Percentiles rank a stretch among this genome's conserved stretches.
Evolutionary conservation across 2,329 filamentous ascomycete genomes (phyloP).

Genomic region (Nemania diffusa): DNA sequence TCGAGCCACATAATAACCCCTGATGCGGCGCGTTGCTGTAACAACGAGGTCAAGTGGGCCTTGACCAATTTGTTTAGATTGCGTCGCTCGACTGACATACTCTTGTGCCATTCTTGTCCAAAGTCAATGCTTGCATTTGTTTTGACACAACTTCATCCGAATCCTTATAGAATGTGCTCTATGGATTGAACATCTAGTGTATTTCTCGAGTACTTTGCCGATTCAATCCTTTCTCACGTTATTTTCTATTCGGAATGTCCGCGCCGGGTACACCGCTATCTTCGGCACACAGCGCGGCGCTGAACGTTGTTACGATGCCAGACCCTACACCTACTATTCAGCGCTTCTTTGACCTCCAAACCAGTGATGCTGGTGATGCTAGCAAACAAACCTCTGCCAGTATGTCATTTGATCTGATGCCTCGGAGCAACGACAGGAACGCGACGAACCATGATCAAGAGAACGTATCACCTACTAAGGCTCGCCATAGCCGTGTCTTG

Average conservation of each 20-base stretch:
- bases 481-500: constrained; percentile 65
- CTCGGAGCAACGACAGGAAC: constrained; percentile 33
- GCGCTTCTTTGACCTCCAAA: constrained; percentile 20
- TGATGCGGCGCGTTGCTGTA: constrained; percentile 14
- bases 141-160: constrained; percentile 14
- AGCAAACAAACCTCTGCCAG: neutral
- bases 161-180: constrained; percentile 19
- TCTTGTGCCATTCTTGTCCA: neutral
- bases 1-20: neutral
- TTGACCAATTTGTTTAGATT: neutral
- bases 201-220: constrained; percentile 7
- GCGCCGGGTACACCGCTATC: constrained; percentile 28
- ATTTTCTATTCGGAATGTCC: constrained; percentile 22
- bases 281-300: constrained; percentile 10
- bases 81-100: neutral
- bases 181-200: constrained; percentile 15
- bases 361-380: neutral
- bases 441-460: constrained; percentile 53
- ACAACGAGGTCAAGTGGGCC: constrained; percentile 15
- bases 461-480: constrained; percentile 59
- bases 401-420: neutral
- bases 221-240: constrained; percentile 10
- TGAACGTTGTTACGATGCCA: constrained; percentile 21
- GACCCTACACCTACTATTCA: constrained; percentile 30
- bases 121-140: constrained; percentile 3